A percentile compares a stretch with the other conserved stretches of the same genome.
phyloP scores from a whole-genome alignment of 257 asterid species.

The Penstemon eatonii region DNA sequence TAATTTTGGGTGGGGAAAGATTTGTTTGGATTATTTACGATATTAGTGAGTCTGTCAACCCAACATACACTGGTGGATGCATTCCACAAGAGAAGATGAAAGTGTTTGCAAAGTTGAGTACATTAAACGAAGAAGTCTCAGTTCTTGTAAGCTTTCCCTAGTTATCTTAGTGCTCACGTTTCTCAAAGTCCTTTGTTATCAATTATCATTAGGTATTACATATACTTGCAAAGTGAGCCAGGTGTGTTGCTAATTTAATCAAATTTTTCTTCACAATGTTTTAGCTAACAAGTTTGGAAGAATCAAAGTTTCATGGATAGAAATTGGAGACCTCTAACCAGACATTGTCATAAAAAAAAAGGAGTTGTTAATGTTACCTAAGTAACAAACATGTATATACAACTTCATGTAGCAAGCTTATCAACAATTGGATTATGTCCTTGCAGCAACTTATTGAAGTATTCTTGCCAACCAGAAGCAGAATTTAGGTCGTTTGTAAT shows the following conservation, averaged over 20 bases:
- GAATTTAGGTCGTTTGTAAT: too few relatives aligned
- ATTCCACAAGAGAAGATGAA: not conserved
- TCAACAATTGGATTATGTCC: conserved; percentile 24
- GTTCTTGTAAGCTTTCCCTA: conserved; percentile 57
- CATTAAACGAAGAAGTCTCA: conserved; percentile 64
- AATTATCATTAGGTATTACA: not conserved
- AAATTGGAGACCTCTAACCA: conserved; percentile 49
- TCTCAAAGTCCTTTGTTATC: not conserved
- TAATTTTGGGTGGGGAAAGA: not conserved
- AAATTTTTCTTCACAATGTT: conserved; percentile 31
- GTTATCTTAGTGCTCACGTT: conserved; percentile 17
- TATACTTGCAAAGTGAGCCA: conserved; percentile 14
- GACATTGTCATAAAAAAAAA: conserved; percentile 66
- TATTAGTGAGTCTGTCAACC: not conserved
- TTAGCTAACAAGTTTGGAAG: conserved; percentile 65
- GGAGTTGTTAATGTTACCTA: conserved; percentile 71
- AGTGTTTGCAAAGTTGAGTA: too few relatives aligned
- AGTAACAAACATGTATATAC: not conserved
- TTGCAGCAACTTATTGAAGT: conserved; percentile 90
- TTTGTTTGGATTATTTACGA: not conserved
- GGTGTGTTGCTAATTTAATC: conserved; percentile 19
- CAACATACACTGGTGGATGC: not conserved
- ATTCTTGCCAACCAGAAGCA: conserved; percentile 45
- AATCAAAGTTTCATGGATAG: conserved; percentile 42
- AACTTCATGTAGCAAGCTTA: conserved; percentile 2